A percentile compares a stretch with the other conserved stretches of the same genome.
phyloP scores from a whole-genome alignment of 179 eudicot genomes.

The Dionaea muscipula region DNA sequence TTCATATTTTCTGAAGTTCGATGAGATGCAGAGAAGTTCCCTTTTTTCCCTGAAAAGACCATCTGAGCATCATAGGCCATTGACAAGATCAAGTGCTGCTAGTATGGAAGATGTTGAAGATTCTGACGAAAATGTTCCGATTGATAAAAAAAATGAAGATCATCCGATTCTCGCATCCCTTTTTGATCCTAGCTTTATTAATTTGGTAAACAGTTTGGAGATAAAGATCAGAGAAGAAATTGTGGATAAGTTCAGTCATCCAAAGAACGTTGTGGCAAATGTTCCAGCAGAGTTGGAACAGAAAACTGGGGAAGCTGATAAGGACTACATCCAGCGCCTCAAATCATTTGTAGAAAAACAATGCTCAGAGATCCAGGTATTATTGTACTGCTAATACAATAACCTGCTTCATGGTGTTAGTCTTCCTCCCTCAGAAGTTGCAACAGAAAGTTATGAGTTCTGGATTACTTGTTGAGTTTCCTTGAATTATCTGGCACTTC shows the following conservation, averaged over 20 bases:
- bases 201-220: slow-evolving; percentile 50
- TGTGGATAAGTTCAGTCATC: slow-evolving; percentile 64
- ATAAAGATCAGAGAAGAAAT: slow-evolving; percentile 61
- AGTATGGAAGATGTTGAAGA: slow-evolving; percentile 76
- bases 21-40: slow-evolving; percentile 74
- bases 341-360: slow-evolving; percentile 74
- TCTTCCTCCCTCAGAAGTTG: too few relatives aligned
- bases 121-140: slow-evolving; percentile 33
- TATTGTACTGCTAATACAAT: background rate
- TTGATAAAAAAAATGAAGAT: slow-evolving; percentile 41
- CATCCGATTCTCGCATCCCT: slow-evolving; percentile 63
- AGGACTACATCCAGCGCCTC: slow-evolving; percentile 60
- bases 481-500: too few relatives aligned
- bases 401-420: background rate
- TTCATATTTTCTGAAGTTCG: slow-evolving; percentile 63
- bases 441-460: too few relatives aligned
- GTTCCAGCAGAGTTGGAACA: slow-evolving; percentile 87
- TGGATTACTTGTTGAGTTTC: too few relatives aligned
- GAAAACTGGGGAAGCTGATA: slow-evolving; percentile 59
- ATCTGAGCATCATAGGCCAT: slow-evolving; percentile 39
- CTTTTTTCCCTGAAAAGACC: slow-evolving; percentile 49
- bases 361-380: slow-evolving; percentile 91
- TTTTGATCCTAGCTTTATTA: slow-evolving; percentile 55
- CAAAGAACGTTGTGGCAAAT: slow-evolving; percentile 74
- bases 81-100: slow-evolving; percentile 70